A percentile compares a stretch with the other conserved stretches of the same genome.
These are phyloP conservation scores for Eucalyptus albens DNA, from an alignment of 345 rosid species.

Conservation along the genomic window DNA sequence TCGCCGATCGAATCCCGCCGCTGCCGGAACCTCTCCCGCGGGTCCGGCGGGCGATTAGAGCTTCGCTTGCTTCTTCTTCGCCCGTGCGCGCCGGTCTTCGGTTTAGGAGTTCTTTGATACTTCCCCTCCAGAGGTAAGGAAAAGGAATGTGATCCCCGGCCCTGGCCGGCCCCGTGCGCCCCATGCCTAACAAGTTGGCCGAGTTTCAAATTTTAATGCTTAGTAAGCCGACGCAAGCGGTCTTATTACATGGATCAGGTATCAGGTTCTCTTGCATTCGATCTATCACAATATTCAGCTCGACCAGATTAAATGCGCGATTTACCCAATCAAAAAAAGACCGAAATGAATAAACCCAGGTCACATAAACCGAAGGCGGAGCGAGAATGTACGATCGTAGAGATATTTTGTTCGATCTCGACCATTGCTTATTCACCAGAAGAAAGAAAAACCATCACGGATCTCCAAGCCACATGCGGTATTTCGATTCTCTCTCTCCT, in stretches of 20 bases:
- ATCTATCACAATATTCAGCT: neutral
- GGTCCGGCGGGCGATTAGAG: neutral
- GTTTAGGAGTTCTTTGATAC: neutral
- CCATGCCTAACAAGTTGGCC: too few species aligned
- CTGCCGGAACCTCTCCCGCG: neutral
- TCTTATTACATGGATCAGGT: neutral
- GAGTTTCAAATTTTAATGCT: too few species aligned
- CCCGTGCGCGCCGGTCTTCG: fast-evolving
- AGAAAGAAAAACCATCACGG: neutral
- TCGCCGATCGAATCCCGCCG: neutral
- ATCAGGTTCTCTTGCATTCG: neutral
- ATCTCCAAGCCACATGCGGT: neutral
- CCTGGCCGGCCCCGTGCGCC: too few species aligned
- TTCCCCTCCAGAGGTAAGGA: too few species aligned
- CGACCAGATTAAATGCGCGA: fast-evolving
- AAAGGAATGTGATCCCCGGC: too few species aligned
- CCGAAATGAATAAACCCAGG: neutral
- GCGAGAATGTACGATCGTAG: neutral
- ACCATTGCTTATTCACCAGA: neutral
- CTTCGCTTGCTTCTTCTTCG: neutral
- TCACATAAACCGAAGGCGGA: fast-evolving
- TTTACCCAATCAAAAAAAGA: neutral
- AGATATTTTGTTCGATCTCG: neutral
- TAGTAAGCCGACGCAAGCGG: neutral
- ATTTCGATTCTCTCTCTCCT: neutral